phyloP scores from a whole-genome alignment of 1,139 yeast species.

The Kodamaea suecica region DNA sequence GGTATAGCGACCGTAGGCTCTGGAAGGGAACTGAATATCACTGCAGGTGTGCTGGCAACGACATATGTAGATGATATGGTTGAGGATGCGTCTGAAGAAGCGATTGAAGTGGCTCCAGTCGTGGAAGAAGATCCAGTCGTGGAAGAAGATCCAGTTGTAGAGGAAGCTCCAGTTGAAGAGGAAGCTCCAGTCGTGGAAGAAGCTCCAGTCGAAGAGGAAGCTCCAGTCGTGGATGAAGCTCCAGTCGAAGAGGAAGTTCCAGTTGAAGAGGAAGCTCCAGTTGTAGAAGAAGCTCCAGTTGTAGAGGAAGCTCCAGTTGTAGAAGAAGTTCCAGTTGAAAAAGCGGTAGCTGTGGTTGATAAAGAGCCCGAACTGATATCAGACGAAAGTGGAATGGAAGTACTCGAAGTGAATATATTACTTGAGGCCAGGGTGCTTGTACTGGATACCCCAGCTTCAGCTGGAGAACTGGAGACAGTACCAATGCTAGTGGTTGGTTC shows the following conservation, averaged over 20 bases:
- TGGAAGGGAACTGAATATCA: slow-evolving; percentile 3
- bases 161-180: slow-evolving; percentile 6
- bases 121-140: slow-evolving; percentile 4
- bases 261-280: slow-evolving; percentile 6
- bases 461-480: slow-evolving; percentile 5
- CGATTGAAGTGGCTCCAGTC: slow-evolving; percentile 8
- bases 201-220: neutral
- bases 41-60: no score
- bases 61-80: slow-evolving; percentile 6
- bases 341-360: no score
- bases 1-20: slow-evolving; percentile 7
- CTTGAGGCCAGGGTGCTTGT: neutral
- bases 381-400: neutral
- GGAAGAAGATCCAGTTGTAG: neutral
- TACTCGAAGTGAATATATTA: neutral
- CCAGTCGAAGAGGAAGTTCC: no score
- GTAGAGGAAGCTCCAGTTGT: slow-evolving; percentile 6
- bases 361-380: neutral
- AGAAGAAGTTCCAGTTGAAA: slow-evolving; percentile 5
- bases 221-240: slow-evolving; percentile 1
- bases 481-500: slow-evolving; percentile 3
- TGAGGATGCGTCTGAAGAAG: slow-evolving; percentile 6
- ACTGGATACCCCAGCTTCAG: neutral
- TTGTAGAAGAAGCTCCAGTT: slow-evolving; percentile 4
- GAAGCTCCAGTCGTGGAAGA: slow-evolving; percentile 4